These are phyloP conservation scores for Triticum monococcum DNA, from an alignment of 176 grass and related monocot species.

Conservation along the genomic window DNA sequence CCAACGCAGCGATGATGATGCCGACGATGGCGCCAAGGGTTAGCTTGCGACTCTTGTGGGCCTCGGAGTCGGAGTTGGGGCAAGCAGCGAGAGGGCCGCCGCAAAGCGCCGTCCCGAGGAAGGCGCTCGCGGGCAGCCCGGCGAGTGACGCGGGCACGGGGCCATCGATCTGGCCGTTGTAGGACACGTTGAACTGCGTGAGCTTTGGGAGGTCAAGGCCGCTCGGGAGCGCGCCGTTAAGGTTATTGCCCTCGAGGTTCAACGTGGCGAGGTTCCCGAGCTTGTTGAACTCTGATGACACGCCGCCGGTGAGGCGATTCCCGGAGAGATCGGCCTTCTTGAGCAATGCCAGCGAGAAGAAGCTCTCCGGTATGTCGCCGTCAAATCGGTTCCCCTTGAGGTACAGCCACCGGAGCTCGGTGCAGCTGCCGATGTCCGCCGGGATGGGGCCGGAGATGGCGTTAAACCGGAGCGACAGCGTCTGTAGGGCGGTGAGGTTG, in stretches of 20 bases:
- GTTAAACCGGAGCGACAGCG: slow-evolving; percentile 72
- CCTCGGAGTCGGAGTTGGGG: not conserved
- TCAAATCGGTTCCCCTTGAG: slow-evolving; percentile 40
- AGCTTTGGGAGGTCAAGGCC: slow-evolving; percentile 27
- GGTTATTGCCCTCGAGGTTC: slow-evolving; percentile 45
- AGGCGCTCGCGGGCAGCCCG: slow-evolving; percentile 35
- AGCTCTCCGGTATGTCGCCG: slow-evolving; percentile 37
- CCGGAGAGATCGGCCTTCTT: slow-evolving; percentile 39
- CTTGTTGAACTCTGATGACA: slow-evolving; percentile 45
- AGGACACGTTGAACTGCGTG: slow-evolving; percentile 60
- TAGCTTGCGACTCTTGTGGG: slow-evolving; percentile 21
- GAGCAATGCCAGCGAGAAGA: slow-evolving; percentile 68
- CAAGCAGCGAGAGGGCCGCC: slow-evolving; percentile 32
- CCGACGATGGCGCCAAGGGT: slow-evolving; percentile 54
- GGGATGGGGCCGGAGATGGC: slow-evolving; percentile 56
- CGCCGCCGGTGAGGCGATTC: slow-evolving; percentile 49
- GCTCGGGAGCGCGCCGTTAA: slow-evolving; percentile 45
- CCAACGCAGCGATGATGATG: slow-evolving; percentile 42
- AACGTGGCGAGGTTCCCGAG: slow-evolving; percentile 39
- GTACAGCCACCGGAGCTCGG: slow-evolving; percentile 30
- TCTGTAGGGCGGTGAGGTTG: slow-evolving; percentile 69
- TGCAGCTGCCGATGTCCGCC: slow-evolving; percentile 46
- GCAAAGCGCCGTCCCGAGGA: slow-evolving; percentile 56
- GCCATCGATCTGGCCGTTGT: slow-evolving; percentile 48
- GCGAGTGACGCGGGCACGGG: slow-evolving; percentile 52